Percentiles rank a stretch among this genome's conserved stretches.
phyloP scores from a whole-genome alignment of 257 asterid genomes.

The Capsicum baccatum region DNA sequence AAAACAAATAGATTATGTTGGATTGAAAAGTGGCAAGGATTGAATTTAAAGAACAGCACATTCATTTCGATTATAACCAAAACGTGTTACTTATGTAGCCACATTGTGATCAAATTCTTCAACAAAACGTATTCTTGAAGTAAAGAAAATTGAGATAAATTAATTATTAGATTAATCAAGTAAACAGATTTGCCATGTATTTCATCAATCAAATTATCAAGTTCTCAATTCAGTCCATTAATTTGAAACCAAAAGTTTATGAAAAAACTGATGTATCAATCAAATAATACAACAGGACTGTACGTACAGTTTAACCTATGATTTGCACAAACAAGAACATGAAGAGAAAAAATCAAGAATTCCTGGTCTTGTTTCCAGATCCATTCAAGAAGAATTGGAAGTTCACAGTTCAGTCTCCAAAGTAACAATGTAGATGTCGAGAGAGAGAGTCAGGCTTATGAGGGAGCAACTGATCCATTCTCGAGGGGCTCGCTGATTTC shows the following conservation, averaged over 20 bases:
- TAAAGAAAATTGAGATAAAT: too few relatives aligned
- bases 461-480: conserved; percentile 33
- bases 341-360: background rate
- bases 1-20: too few relatives aligned
- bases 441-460: background rate
- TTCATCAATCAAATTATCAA: conserved; percentile 10
- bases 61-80: too few relatives aligned
- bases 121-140: too few relatives aligned
- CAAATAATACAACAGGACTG: background rate
- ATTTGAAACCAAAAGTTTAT: background rate
- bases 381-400: too few relatives aligned
- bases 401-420: background rate
- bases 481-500: conserved; percentile 73
- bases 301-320: conserved; percentile 9
- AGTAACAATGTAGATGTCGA: background rate
- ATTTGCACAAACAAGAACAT: conserved; percentile 6
- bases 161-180: too few relatives aligned
- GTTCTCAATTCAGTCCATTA: background rate
- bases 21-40: too few relatives aligned
- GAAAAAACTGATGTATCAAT: background rate
- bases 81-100: too few relatives aligned
- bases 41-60: too few relatives aligned
- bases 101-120: too few relatives aligned
- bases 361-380: background rate
- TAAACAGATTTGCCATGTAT: background rate